phyloP scores from a whole-genome alignment of 2,329 filamentous ascomycete species.

The Apiospora marii region DNA sequence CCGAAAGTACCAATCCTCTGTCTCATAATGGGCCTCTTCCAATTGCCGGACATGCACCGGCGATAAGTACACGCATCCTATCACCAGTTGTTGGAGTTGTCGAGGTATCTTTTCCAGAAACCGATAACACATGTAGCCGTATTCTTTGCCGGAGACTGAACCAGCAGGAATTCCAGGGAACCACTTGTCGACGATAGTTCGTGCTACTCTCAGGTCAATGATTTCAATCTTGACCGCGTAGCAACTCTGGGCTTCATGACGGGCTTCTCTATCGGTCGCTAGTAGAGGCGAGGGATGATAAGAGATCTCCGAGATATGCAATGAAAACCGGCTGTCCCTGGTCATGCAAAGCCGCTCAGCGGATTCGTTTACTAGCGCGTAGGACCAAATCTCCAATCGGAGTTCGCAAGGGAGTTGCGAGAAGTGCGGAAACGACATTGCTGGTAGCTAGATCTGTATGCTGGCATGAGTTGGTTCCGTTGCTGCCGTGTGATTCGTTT shows the following conservation, averaged over 20 bases:
- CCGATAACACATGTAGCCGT: neutral
- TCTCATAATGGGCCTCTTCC: too few relatives aligned
- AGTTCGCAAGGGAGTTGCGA: neutral
- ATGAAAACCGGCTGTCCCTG: neutral
- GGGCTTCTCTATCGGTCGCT: neutral
- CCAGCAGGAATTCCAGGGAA: neutral
- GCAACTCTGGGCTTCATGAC: neutral
- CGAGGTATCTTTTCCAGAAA: neutral
- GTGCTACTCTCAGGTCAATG: neutral
- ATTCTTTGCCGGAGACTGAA: neutral
- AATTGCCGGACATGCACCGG: too few relatives aligned
- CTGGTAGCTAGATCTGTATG: neutral
- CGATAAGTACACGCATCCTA: neutral
- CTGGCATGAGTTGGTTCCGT: neutral
- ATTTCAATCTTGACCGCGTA: neutral
- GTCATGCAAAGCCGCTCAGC: too few relatives aligned
- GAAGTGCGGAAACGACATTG: neutral
- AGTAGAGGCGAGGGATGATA: neutral
- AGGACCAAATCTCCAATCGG: neutral
- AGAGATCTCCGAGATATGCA: too few relatives aligned
- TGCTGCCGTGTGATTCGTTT: neutral
- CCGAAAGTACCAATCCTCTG: too few relatives aligned
- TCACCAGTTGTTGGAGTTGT: neutral
- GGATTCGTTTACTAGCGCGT: neutral
- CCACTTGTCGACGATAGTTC: neutral